phyloP scores from a whole-genome alignment of 352 stramenopile genomes.

The Phytophthora melonis region DNA sequence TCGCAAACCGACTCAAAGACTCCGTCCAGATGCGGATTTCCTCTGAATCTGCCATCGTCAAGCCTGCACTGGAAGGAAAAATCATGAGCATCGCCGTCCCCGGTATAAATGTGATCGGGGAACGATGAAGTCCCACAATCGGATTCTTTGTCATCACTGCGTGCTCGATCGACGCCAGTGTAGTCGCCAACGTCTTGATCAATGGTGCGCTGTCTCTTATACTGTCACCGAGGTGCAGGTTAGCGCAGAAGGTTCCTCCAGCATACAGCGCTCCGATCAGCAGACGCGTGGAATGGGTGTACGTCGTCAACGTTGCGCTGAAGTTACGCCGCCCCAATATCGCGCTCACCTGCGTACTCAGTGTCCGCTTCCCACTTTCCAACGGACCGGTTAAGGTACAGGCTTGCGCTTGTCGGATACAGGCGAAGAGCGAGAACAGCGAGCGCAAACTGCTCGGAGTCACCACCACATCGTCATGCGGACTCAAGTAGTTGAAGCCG shows the following conservation, averaged over 20 bases:
- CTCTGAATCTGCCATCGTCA: slow-evolving; percentile 9
- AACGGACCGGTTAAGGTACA: slow-evolving; percentile 34
- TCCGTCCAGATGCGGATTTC: slow-evolving; percentile 32
- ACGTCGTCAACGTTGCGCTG: slow-evolving; percentile 24
- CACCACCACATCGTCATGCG: slow-evolving; percentile 40
- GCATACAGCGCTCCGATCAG: slow-evolving; percentile 52
- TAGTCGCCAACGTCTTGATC: slow-evolving; percentile 38
- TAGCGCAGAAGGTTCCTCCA: slow-evolving; percentile 49
- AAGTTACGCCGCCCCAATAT: slow-evolving; percentile 62
- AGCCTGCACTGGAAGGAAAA: neutral
- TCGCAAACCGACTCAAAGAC: slow-evolving; percentile 36
- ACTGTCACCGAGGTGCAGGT: slow-evolving; percentile 15
- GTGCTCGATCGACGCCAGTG: slow-evolving; percentile 45
- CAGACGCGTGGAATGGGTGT: slow-evolving; percentile 47
- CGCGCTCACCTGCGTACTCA: slow-evolving; percentile 53
- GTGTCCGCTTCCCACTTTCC: slow-evolving; percentile 45
- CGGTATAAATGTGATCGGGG: slow-evolving; percentile 42
- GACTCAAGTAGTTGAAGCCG: slow-evolving; percentile 70
- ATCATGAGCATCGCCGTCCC: slow-evolving; percentile 53
- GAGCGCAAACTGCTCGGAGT: slow-evolving; percentile 58
- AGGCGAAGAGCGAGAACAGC: slow-evolving; percentile 60
- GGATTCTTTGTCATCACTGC: slow-evolving; percentile 43
- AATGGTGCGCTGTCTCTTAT: slow-evolving; percentile 17
- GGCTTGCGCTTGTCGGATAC: slow-evolving; percentile 49
- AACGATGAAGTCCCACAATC: slow-evolving; percentile 39